Conservation (phyloP, 2,329 filamentous ascomycete genomes). For the Phialemonium atrogriseum region DNA sequence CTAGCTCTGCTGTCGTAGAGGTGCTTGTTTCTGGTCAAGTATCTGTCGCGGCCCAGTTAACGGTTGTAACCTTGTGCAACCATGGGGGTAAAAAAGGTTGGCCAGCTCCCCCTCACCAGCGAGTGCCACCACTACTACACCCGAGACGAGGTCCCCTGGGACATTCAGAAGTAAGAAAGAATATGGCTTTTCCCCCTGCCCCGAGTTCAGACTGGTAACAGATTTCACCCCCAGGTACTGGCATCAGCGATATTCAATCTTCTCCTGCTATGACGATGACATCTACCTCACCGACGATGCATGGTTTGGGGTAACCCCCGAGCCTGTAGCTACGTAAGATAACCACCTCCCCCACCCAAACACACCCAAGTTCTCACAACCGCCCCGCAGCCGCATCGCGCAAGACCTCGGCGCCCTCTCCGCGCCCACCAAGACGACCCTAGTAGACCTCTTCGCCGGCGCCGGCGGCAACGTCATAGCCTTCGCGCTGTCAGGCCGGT, state of each 20-base stretch:
- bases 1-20: too few species aligned
- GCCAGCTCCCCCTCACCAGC: slow-evolving; percentile 44
- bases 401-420: slow-evolving; percentile 54
- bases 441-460: slow-evolving; percentile 87
- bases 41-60: too few species aligned
- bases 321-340: slow-evolving; percentile 74
- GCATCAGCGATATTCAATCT: slow-evolving; percentile 80
- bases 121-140: slow-evolving; percentile 68
- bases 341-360: not conserved
- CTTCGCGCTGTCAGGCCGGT: slow-evolving; percentile 75
- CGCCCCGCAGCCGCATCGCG: slow-evolving; percentile 57
- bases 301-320: slow-evolving; percentile 96
- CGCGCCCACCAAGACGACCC: slow-evolving; percentile 40
- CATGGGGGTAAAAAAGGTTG: slow-evolving; percentile 37
- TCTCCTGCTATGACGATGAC: slow-evolving; percentile 78
- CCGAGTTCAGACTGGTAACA: not conserved
- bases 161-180: slow-evolving; percentile 81
- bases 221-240: slow-evolving; percentile 60
- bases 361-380: slow-evolving; percentile 10
- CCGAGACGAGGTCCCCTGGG: slow-evolving; percentile 64
- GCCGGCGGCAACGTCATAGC: slow-evolving; percentile 91
- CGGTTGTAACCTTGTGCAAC: too few species aligned
- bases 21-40: too few species aligned
- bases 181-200: slow-evolving; percentile 2
- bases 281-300: slow-evolving; percentile 87